phyloP scores from a whole-genome alignment of 805 yeast genomes.

The Nakazawaea anatomiae region DNA sequence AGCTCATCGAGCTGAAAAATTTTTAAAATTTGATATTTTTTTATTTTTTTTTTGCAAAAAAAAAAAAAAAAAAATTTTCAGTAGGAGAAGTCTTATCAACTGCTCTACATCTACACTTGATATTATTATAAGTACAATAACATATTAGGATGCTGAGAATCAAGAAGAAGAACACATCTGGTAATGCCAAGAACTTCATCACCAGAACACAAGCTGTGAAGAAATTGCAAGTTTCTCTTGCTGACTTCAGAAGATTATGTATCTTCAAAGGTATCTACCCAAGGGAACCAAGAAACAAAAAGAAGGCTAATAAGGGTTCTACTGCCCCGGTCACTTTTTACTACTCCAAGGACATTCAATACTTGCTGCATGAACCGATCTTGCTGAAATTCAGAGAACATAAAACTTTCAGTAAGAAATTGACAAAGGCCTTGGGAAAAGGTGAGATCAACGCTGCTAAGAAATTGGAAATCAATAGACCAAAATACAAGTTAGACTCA shows the following conservation, averaged over 20 bases:
- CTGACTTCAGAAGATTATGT: constrained; percentile 95
- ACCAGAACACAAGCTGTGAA: constrained; percentile 93
- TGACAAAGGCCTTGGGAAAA: constrained; percentile 83
- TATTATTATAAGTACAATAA: too few relatives aligned
- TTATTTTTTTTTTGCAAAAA: not conserved
- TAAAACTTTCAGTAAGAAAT: constrained; percentile 87
- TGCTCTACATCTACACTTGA: too few relatives aligned
- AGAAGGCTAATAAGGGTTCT: constrained; percentile 97
- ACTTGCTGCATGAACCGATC: constrained; percentile 91
- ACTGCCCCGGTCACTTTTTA: constrained; percentile 94
- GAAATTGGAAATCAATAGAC: constrained; percentile 73
- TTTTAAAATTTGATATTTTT: not conserved
- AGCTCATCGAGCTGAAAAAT: too few relatives aligned
- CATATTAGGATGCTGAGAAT: constrained; percentile 46
- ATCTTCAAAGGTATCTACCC: constrained; percentile 98
- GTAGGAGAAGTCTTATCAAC: not conserved
- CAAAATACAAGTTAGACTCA: constrained; percentile 81
- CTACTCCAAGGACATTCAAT: constrained; percentile 90
- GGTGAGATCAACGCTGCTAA: constrained; percentile 90
- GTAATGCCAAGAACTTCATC: constrained; percentile 87
- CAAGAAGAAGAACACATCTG: constrained; percentile 77
- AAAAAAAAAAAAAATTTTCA: not conserved
- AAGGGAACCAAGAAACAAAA: constrained; percentile 91
- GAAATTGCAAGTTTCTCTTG: constrained; percentile 86
- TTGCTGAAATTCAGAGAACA: constrained; percentile 89